phyloP scores from a whole-genome alignment of 345 rosid species.

The Ricinus communis region DNA sequence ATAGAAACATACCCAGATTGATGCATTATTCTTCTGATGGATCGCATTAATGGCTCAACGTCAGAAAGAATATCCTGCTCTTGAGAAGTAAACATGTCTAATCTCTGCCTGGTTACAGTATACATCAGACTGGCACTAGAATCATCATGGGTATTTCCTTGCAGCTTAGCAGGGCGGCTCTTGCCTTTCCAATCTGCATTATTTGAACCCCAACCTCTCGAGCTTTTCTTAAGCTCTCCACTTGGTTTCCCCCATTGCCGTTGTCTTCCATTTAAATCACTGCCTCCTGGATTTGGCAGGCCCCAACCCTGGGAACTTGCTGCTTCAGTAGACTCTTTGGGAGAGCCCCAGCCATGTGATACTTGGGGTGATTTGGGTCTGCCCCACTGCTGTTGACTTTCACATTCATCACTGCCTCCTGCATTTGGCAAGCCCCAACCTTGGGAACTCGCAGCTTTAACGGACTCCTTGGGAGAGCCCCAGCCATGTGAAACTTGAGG shows the following conservation, averaged over 20 bases:
- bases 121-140: slow-evolving; percentile 36
- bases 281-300: slow-evolving; percentile 25
- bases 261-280: slow-evolving; percentile 29
- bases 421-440: background rate
- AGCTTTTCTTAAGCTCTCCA: slow-evolving; percentile 41
- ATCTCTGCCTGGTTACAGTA: slow-evolving; percentile 62
- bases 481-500: slow-evolving; percentile 34
- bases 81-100: slow-evolving; percentile 79
- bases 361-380: slow-evolving; percentile 24
- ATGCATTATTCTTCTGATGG: slow-evolving; percentile 63
- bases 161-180: slow-evolving; percentile 50
- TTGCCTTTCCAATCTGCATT: slow-evolving; percentile 61
- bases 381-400: slow-evolving; percentile 2
- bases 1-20: slow-evolving; percentile 52
- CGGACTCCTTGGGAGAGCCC: slow-evolving; percentile 41
- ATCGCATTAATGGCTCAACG: slow-evolving; percentile 65
- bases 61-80: slow-evolving; percentile 72
- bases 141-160: slow-evolving; percentile 37
- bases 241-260: slow-evolving; percentile 45
- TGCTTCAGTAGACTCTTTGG: slow-evolving; percentile 36
- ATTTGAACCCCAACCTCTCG: slow-evolving; percentile 48
- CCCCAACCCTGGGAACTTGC: slow-evolving; percentile 40
- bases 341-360: slow-evolving; percentile 38
- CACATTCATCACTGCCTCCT: background rate
- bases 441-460: background rate